Percentiles rank a stretch among this genome's conserved stretches.
These are phyloP conservation scores for Hypoxylon fragiforme DNA, from an alignment of 495 filamentous ascomycete species.

Conservation along the genomic window DNA sequence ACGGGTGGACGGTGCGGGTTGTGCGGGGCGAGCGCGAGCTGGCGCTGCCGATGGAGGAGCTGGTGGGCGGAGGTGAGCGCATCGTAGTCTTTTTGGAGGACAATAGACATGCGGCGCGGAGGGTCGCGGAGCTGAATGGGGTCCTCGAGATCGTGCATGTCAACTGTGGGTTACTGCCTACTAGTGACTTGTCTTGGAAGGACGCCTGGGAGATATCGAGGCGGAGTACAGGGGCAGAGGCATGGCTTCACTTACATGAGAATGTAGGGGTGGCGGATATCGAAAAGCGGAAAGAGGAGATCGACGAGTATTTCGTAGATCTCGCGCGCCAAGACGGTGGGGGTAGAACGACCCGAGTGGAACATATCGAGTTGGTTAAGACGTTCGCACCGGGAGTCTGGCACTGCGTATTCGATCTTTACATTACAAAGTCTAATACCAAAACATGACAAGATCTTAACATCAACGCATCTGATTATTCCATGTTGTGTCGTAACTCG, in stretches of 20 bases:
- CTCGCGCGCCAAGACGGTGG: slow-evolving; percentile 30
- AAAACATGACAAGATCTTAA: slow-evolving; percentile 20
- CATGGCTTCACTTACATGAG: slow-evolving; percentile 85
- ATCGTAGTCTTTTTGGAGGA: slow-evolving; percentile 72
- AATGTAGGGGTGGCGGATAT: slow-evolving; percentile 72
- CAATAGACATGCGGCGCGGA: slow-evolving; percentile 59
- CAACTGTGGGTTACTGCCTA: slow-evolving; percentile 79
- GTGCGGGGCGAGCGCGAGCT: slow-evolving; percentile 44
- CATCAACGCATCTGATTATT: slow-evolving; percentile 1
- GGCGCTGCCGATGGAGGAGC: slow-evolving; percentile 21
- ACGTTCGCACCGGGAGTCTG: slow-evolving; percentile 89
- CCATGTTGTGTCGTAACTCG: slow-evolving; percentile 7
- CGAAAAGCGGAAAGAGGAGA: slow-evolving; percentile 53
- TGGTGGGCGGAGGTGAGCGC: slow-evolving; percentile 40
- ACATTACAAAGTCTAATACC: slow-evolving; percentile 45
- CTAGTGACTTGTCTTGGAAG: slow-evolving; percentile 66
- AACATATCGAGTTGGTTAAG: slow-evolving; percentile 82
- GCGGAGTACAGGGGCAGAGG: slow-evolving; percentile 34
- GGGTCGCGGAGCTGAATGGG: slow-evolving; percentile 43
- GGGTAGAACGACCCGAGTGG: slow-evolving; percentile 47
- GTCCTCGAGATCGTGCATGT: slow-evolving; percentile 62
- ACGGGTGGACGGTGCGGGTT: slow-evolving; percentile 64
- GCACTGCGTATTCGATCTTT: slow-evolving; percentile 86
- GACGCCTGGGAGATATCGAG: slow-evolving; percentile 58
- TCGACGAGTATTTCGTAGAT: slow-evolving; percentile 45